Evolutionary conservation across 169 alveolate genomes (phyloP), one percentile per base, ranked within the genome.

Genomic region (Plasmodium cynomolgi): DNA sequence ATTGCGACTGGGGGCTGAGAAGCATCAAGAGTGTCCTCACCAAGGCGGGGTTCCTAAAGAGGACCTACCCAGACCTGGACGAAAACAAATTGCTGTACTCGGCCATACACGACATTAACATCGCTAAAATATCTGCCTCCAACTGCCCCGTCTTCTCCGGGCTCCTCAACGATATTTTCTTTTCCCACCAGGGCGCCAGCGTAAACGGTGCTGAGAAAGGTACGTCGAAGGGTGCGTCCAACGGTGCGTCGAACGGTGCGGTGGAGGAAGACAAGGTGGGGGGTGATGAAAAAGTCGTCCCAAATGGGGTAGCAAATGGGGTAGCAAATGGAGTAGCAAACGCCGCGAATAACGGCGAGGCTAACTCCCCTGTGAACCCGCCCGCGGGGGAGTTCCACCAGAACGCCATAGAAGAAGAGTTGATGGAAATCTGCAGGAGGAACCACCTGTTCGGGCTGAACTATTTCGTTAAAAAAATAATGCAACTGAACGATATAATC

Each of bases 1-100:
- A 98, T 94, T 98, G 98, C 92, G 99, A 98, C 97, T 98, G 99
- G 99, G 99, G 99, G 47, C 97, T 98, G 84, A 97, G 99, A 81
- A 99, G 99, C 90, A 98, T 98, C 95, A 98, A 98, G 96, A 97
- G 99, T 20, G 99, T 98, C 93, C 93, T 98, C 86, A 99, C 98
- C 75, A 99, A 98, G 68, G 99, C 99, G 15, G 99, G 99, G 62
- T 98, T 98, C 62, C 98, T 98, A 95, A 98, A 98, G 94, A 96
- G 99, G 92, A 98, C 99, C 8, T 99, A 98, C 95, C 98, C 99
- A 47, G 93, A 96, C 88, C 96, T 98, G 91, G 95, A 98, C 39
- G 99, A 98, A 96, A 97, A 98, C 92, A 99, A 99, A 68, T 96
- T 95, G 31, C 85, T 97, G 58, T 96, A 96, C 92, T 96, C 96